Conservation (phyloP, 2,329 filamentous ascomycete genomes). For the Aspergillus sp. region DNA sequence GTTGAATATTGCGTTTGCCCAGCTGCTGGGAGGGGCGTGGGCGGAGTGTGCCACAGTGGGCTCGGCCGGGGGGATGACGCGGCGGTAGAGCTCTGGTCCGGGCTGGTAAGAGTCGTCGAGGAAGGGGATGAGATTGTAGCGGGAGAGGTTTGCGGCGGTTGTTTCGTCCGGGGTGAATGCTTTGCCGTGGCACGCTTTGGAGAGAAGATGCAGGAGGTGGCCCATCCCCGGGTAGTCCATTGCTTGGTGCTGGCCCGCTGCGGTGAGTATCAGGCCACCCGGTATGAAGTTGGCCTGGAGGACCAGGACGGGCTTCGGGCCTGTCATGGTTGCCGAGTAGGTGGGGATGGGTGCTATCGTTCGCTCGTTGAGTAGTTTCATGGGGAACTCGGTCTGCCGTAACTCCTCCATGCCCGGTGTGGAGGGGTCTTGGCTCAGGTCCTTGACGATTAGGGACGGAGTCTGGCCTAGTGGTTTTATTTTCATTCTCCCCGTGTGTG, state of each 20-base stretch:
- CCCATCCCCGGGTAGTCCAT: conserved; percentile 59
- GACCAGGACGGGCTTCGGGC: conserved; percentile 11
- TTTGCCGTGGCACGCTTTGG: conserved; percentile 54
- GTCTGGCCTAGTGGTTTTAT: conserved; percentile 49
- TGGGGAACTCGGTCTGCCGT: conserved; percentile 47
- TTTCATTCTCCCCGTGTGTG: conserved; percentile 42
- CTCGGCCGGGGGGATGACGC: too few species aligned
- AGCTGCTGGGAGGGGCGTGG: too few species aligned
- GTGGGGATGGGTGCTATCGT: not conserved
- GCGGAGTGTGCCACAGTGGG: too few species aligned
- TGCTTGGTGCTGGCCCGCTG: conserved; percentile 53
- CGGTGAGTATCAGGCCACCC: conserved; percentile 56
- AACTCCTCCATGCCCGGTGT: conserved; percentile 47
- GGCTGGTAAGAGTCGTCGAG: too few species aligned
- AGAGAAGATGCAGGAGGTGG: conserved; percentile 52
- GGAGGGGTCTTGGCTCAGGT: conserved; percentile 44
- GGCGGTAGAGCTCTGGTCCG: too few species aligned
- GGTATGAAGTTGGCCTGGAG: conserved; percentile 22
- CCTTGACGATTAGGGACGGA: conserved; percentile 48
- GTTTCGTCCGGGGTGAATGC: conserved; percentile 42
- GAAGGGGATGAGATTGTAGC: too few species aligned
- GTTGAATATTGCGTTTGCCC: too few species aligned
- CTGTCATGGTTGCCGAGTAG: not conserved
- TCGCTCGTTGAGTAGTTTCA: conserved; percentile 49
- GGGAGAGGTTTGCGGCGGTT: too few species aligned